These are phyloP conservation scores for Knoxia roxburghii DNA, from an alignment of 257 asterid genomes.

Conservation along the genomic window DNA sequence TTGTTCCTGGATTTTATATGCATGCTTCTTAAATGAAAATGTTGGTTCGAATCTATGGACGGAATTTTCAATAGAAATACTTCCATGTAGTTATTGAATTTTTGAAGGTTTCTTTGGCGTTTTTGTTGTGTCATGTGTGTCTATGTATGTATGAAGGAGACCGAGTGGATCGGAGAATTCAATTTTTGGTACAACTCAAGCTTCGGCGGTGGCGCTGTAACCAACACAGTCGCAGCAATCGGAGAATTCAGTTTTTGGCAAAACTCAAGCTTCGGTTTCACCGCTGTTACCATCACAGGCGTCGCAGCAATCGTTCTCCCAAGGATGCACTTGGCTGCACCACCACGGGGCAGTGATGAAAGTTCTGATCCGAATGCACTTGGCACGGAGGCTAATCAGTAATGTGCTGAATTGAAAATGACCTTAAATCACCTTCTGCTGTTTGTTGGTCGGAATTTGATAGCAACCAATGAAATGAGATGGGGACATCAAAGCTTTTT, in stretches of 20 bases:
- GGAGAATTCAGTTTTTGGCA: no score
- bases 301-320: no score
- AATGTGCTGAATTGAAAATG: neutral
- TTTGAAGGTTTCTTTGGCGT: neutral
- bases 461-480: neutral
- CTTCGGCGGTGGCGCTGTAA: conserved; percentile 37
- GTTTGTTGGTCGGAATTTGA: neutral
- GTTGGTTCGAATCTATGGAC: neutral
- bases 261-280: no score
- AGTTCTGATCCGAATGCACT: conserved; percentile 36
- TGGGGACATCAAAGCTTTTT: neutral
- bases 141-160: conserved; percentile 41
- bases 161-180: conserved; percentile 53
- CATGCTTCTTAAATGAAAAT: neutral
- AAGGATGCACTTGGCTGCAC: no score
- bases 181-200: conserved; percentile 51
- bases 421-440: neutral
- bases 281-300: no score
- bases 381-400: conserved; percentile 43
- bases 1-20: neutral
- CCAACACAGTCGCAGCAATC: no score
- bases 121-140: neutral
- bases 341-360: conserved; percentile 40
- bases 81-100: neutral
- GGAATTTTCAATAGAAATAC: no score